A percentile compares a stretch with the other conserved stretches of the same genome.
Evolutionary conservation across 202 grass and related monocot genomes (phyloP).

Genomic region (Setaria italica): DNA sequence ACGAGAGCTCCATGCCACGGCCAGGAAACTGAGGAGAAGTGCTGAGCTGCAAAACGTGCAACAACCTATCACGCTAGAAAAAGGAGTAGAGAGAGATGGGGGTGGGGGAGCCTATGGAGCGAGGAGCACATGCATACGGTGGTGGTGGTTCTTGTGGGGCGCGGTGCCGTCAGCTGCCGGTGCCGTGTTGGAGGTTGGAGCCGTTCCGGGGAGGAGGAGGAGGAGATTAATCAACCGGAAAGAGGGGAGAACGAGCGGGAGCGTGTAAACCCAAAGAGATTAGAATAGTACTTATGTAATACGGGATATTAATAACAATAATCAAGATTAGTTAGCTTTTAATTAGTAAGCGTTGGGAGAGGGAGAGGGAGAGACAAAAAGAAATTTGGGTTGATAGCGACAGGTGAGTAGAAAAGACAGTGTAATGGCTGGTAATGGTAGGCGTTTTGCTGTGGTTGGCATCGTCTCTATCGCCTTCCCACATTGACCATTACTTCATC

Average conservation of each 20-base stretch:
- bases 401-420: slow-evolving; percentile 17
- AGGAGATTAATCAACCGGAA: not conserved
- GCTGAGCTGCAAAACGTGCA: not conserved
- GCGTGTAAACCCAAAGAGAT: slow-evolving; percentile 25
- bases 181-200: slow-evolving; percentile 35
- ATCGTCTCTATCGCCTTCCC: not conserved
- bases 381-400: not conserved
- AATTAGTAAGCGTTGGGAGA: not conserved
- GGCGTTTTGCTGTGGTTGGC: not conserved
- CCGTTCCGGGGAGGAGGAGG: not conserved
- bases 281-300: not conserved
- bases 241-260: not conserved
- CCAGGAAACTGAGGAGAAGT: not conserved
- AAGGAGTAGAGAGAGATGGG: not conserved
- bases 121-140: slow-evolving; percentile 33
- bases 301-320: not conserved
- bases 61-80: not conserved
- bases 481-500: not conserved
- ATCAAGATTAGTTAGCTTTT: not conserved
- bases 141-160: slow-evolving; percentile 22
- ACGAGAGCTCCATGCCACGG: too few relatives aligned
- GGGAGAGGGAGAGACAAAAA: not conserved
- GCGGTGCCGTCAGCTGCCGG: slow-evolving; percentile 25
- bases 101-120: not conserved
- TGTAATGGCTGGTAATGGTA: not conserved